phyloP scores from a whole-genome alignment of 164 flowering plant species.

The Vitis labrusca region DNA sequence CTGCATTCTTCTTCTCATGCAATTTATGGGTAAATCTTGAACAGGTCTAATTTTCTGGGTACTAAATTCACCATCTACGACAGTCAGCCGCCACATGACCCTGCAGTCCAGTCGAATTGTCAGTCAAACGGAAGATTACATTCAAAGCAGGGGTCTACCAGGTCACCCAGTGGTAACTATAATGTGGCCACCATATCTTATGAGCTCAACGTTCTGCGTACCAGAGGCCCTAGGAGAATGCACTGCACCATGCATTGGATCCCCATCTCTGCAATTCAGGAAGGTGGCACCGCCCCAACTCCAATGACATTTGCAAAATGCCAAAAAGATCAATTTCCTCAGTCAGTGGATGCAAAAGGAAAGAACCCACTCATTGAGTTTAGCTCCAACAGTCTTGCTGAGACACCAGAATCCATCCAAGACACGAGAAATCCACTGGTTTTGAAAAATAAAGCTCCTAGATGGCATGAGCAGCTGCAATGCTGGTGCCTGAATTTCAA shows the following conservation, averaged over 20 bases:
- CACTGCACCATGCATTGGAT: constrained; percentile 70
- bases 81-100: constrained; percentile 43
- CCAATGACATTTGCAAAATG: constrained; percentile 41
- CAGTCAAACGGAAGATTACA: constrained; percentile 30
- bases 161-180: constrained; percentile 42
- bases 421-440: constrained; percentile 39
- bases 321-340: constrained; percentile 33
- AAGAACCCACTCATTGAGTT: constrained; percentile 27
- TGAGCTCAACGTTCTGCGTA: constrained; percentile 76
- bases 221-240: constrained; percentile 92
- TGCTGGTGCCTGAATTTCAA: constrained; percentile 93
- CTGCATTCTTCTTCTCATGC: constrained; percentile 4
- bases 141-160: constrained; percentile 51
- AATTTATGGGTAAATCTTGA: constrained; percentile 5
- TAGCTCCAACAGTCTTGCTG: constrained; percentile 32
- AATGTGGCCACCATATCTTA: constrained; percentile 59
- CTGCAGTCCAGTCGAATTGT: constrained; percentile 32
- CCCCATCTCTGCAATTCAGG: constrained; percentile 64
- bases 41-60: constrained; percentile 90
- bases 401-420: constrained; percentile 18
- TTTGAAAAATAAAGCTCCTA: constrained; percentile 76
- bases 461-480: constrained; percentile 91
- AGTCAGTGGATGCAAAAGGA: constrained; percentile 17
- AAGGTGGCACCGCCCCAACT: constrained; percentile 83
- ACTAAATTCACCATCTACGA: constrained; percentile 77